Conservation (phyloP, 2,329 filamentous ascomycete species). For the Bipolaris cookei region DNA sequence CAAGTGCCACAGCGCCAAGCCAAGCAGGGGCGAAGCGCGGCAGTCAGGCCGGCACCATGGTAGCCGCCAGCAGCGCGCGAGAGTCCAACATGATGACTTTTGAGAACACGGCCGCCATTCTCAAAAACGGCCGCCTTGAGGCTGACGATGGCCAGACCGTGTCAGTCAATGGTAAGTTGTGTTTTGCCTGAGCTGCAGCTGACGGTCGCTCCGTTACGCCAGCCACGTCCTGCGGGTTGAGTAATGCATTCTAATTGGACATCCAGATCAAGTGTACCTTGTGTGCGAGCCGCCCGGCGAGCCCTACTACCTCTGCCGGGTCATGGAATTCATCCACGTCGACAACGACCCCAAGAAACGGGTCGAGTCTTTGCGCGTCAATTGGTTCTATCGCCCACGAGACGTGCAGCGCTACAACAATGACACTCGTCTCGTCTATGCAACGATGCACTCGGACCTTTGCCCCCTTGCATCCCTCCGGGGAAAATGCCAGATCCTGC, state of each 20-base stretch:
- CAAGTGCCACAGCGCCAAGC: slow-evolving; percentile 48
- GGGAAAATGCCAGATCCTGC: slow-evolving; percentile 89
- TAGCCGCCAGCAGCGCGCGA: slow-evolving; percentile 53
- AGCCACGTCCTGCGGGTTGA: slow-evolving; percentile 37
- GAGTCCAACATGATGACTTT: slow-evolving; percentile 92
- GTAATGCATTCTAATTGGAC: slow-evolving; percentile 46
- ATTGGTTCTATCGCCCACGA: slow-evolving; percentile 97
- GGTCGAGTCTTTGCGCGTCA: slow-evolving; percentile 87
- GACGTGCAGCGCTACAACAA: slow-evolving; percentile 92
- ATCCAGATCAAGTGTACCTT: slow-evolving; percentile 84
- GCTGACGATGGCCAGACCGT: slow-evolving; percentile 90
- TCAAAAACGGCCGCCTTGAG: slow-evolving; percentile 78
- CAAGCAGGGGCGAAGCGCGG: slow-evolving; percentile 46
- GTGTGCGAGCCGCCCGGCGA: slow-evolving; percentile 97
- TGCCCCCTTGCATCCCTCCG: slow-evolving; percentile 90
- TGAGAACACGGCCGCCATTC: slow-evolving; percentile 69
- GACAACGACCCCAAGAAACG: slow-evolving; percentile 71
- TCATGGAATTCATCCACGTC: slow-evolving; percentile 95
- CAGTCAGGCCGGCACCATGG: slow-evolving; percentile 41
- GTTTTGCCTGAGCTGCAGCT: slow-evolving; percentile 30
- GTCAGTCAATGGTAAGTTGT: slow-evolving; percentile 75
- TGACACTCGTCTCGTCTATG: slow-evolving; percentile 90
- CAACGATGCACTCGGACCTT: slow-evolving; percentile 98
- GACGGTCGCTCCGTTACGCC: slow-evolving; percentile 35
- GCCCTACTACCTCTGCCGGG: slow-evolving; percentile 94